These are phyloP conservation scores for Delitschia confertaspora DNA, from an alignment of 495 filamentous ascomycete genomes.

Conservation along the genomic window DNA sequence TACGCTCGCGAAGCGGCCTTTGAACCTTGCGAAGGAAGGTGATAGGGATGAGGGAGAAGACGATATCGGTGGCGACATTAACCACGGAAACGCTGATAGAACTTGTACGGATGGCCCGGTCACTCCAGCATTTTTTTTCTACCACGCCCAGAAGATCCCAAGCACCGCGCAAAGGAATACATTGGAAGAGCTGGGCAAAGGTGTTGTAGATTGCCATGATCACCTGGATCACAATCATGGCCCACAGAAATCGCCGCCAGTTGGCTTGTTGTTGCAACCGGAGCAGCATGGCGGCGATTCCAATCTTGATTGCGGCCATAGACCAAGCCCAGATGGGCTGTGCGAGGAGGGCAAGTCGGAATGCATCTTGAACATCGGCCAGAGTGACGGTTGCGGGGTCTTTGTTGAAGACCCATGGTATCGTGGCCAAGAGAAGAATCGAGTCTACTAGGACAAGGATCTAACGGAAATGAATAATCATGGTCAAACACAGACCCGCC, in stretches of 20 bases:
- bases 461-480: slow-evolving; percentile 1
- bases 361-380: slow-evolving; percentile 2
- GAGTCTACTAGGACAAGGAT: slow-evolving; percentile 20
- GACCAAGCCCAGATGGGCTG: slow-evolving; percentile 22
- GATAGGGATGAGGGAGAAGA: slow-evolving; percentile 33
- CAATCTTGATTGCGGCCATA: slow-evolving; percentile 28
- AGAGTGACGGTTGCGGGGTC: slow-evolving; percentile 13
- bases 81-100: slow-evolving; percentile 27
- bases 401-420: slow-evolving; percentile 15
- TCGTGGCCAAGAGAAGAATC: slow-evolving; percentile 5
- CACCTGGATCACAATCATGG: slow-evolving; percentile 19
- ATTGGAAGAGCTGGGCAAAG: slow-evolving; percentile 28
- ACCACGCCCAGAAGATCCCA: slow-evolving; percentile 28
- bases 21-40: slow-evolving; percentile 33
- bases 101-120: slow-evolving; percentile 15
- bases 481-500: background rate
- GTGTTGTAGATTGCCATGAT: slow-evolving; percentile 16
- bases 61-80: slow-evolving; percentile 30
- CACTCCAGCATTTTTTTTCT: slow-evolving; percentile 24
- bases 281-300: slow-evolving; percentile 31
- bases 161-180: slow-evolving; percentile 28
- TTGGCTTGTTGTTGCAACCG: slow-evolving; percentile 26
- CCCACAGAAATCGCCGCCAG: slow-evolving; percentile 28
- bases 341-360: slow-evolving; percentile 27
- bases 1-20: slow-evolving; percentile 30